A percentile compares a stretch with the other conserved stretches of the same genome.
Evolutionary conservation across 2,329 filamentous ascomycete genomes (phyloP).

Genomic region (Coniochaeta pulveracea): DNA sequence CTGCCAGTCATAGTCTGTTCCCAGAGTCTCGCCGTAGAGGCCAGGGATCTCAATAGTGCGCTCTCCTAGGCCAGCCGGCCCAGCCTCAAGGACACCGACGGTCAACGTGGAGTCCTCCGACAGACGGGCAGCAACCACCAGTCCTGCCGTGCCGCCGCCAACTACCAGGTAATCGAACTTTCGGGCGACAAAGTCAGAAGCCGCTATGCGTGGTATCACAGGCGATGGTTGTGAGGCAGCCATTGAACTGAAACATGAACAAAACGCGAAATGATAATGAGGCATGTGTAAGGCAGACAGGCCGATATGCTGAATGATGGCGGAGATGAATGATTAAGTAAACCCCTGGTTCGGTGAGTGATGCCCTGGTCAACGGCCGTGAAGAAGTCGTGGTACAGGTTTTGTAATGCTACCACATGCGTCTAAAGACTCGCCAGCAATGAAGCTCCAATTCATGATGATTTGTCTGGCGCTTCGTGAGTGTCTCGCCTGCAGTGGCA

Average conservation of each 20-base stretch:
- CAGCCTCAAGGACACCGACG: slow-evolving; percentile 34
- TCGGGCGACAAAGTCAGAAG: slow-evolving; percentile 7
- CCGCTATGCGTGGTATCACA: slow-evolving; percentile 3
- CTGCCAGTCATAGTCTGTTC: slow-evolving; percentile 27
- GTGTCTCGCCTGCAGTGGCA: no score
- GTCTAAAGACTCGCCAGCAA: no score
- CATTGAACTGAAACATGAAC: slow-evolving; percentile 1
- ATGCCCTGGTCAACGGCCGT: no score
- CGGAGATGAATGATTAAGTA: no score
- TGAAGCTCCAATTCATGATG: no score
- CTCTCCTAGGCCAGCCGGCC: slow-evolving; percentile 15
- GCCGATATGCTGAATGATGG: no score
- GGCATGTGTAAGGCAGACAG: background rate
- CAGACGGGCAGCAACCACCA: slow-evolving; percentile 36
- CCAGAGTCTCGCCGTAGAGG: slow-evolving; percentile 22
- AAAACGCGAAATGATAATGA: background rate
- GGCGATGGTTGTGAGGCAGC: background rate
- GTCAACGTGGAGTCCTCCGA: slow-evolving; percentile 26
- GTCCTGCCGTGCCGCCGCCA: slow-evolving; percentile 42
- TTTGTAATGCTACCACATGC: no score
- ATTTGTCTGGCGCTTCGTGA: no score
- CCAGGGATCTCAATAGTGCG: slow-evolving; percentile 22
- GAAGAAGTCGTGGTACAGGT: no score
- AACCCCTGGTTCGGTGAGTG: no score
- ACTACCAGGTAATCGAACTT: slow-evolving; percentile 26